Conservation (phyloP, 441 rosid genomes). For the Adansonia gregorii region DNA sequence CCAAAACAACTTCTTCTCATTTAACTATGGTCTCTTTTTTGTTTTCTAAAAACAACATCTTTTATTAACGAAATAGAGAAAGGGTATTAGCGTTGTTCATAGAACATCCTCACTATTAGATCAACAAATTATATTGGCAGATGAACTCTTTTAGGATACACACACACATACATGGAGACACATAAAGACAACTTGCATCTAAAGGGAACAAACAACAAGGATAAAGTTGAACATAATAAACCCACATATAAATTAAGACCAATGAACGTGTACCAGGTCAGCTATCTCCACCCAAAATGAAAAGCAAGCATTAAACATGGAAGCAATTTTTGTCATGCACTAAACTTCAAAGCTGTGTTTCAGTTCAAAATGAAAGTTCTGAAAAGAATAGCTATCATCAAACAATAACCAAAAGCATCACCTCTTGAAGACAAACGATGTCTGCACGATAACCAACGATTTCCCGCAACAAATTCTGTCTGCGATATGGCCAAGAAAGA, state of each 20-base stretch:
- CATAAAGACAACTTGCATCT: not conserved
- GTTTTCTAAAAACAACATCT: not conserved
- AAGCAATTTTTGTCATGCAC: not conserved
- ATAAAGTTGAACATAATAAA: no score
- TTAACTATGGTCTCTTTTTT: not conserved
- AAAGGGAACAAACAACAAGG: not conserved
- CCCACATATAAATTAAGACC: not conserved
- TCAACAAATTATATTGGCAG: not conserved
- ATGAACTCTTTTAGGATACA: not conserved
- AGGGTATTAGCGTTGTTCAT: no score
- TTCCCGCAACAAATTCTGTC: slow-evolving; percentile 91
- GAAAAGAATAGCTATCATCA: not conserved
- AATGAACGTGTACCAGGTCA: not conserved
- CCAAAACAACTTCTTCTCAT: not conserved
- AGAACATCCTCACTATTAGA: not conserved
- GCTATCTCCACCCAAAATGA: not conserved
- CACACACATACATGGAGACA: not conserved
- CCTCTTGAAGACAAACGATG: slow-evolving; percentile 98
- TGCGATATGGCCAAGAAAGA: slow-evolving; percentile 97
- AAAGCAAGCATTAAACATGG: not conserved
- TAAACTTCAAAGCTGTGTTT: not conserved
- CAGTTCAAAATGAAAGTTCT: slow-evolving; percentile 1
- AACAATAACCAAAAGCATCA: slow-evolving; percentile 32
- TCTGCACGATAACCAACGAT: slow-evolving; percentile 98
- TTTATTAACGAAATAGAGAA: not conserved